These are phyloP conservation scores for Allium sativum DNA, from an alignment of 106 monocot species.

Conservation along the genomic window DNA sequence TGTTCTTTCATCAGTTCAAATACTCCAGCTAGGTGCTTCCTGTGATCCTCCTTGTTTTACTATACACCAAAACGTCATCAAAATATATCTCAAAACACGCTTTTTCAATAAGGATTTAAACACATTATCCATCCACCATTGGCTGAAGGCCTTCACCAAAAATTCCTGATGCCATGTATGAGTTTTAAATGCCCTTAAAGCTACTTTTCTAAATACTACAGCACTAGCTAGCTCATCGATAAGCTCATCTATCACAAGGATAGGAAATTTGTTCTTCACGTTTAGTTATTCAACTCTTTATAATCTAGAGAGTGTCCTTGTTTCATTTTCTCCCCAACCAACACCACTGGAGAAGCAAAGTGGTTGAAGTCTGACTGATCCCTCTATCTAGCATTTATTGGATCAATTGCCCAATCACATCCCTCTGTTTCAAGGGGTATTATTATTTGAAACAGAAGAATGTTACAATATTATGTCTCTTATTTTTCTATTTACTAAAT, in stretches of 20 bases:
- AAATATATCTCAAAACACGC: too few relatives aligned
- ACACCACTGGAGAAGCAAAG: not conserved
- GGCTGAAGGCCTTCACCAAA: not conserved
- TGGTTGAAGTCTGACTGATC: not conserved
- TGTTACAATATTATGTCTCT: too few relatives aligned
- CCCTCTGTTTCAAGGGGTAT: not conserved
- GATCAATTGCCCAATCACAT: not conserved
- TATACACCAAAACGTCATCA: too few relatives aligned
- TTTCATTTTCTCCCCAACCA: not conserved
- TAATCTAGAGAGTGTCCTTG: not conserved
- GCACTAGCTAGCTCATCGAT: not conserved
- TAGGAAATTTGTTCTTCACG: not conserved
- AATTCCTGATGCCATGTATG: not conserved
- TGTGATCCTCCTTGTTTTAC: too few relatives aligned
- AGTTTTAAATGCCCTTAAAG: not conserved
- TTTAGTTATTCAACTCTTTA: not conserved
- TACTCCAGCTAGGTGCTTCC: too few relatives aligned
- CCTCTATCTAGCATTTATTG: not conserved
- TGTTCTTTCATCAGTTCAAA: too few relatives aligned
- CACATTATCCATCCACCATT: not conserved
- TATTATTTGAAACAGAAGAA: too few relatives aligned
- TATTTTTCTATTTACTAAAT: too few relatives aligned
- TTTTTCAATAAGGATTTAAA: too few relatives aligned
- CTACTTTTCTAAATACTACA: not conserved
- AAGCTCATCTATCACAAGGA: constrained; percentile 1